Conservation (phyloP, 768 basidiomycete genomes). For the Rhodotorula diobovata region DNA sequence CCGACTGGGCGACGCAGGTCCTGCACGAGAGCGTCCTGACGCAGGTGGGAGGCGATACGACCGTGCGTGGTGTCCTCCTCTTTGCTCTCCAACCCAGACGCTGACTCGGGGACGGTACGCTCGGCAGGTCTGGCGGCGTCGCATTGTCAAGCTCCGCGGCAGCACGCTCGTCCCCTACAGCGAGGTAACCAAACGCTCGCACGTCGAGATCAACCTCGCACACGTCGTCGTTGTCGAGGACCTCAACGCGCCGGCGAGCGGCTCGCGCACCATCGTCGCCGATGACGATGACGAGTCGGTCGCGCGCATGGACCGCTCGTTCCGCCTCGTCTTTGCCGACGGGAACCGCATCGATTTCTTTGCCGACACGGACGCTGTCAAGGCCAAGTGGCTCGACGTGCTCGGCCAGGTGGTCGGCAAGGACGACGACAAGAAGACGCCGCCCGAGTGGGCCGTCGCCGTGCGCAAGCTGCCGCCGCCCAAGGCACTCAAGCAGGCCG, state of each 20-base stretch:
- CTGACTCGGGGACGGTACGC: not conserved
- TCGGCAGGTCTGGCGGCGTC: constrained; percentile 41
- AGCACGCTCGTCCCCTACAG: constrained; percentile 31
- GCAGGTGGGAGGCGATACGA: constrained; percentile 88
- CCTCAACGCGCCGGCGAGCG: constrained; percentile 15
- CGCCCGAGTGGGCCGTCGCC: constrained; percentile 35
- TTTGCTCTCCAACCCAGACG: not conserved
- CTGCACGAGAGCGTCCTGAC: constrained; percentile 90
- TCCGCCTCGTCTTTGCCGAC: constrained; percentile 72
- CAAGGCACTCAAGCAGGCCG: constrained; percentile 1
- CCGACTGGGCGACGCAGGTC: constrained; percentile 89
- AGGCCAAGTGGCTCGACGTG: constrained; percentile 61
- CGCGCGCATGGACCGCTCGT: constrained; percentile 47
- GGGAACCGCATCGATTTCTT: constrained; percentile 81
- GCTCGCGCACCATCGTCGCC: not conserved
- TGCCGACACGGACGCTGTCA: constrained; percentile 84
- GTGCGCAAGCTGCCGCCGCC: constrained; percentile 11
- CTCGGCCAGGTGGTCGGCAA: constrained; percentile 8
- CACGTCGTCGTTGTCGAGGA: constrained; percentile 37
- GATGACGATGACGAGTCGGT: constrained; percentile 24
- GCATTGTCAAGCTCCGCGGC: constrained; percentile 30
- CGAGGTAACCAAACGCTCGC: constrained; percentile 36
- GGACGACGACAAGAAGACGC: constrained; percentile 11
- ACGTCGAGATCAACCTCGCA: constrained; percentile 42
- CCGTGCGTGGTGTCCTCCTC: constrained; percentile 54